phyloP scores from a whole-genome alignment of 495 filamentous ascomycete species.

The Neurospora sp. region DNA sequence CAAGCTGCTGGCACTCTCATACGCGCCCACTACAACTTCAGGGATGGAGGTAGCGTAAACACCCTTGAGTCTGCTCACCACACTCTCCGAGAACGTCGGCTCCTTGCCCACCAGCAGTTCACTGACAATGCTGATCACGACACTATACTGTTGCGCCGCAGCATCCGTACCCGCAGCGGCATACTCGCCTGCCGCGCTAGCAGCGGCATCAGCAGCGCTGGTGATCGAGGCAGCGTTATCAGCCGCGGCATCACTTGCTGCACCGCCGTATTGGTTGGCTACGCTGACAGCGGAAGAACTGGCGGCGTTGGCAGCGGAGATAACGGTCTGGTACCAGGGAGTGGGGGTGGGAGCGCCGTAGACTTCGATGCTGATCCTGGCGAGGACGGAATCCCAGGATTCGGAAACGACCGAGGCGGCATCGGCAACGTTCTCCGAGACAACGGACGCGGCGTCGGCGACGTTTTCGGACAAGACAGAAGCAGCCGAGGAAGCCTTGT shows the following conservation, averaged over 20 bases:
- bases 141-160: constrained; percentile 52
- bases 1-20: constrained; percentile 22
- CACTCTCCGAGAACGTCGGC: constrained; percentile 72
- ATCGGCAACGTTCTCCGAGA: constrained; percentile 10
- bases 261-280: constrained; percentile 16
- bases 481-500: constrained; percentile 14
- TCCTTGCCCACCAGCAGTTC: constrained; percentile 72
- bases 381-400: constrained; percentile 58
- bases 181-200: constrained; percentile 30
- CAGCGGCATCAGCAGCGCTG: constrained; percentile 29
- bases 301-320: constrained; percentile 21
- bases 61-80: constrained; percentile 57
- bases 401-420: constrained; percentile 34
- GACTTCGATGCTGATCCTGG: constrained; percentile 57
- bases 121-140: constrained; percentile 60
- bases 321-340: constrained; percentile 41
- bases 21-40: neutral
- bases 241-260: constrained; percentile 20
- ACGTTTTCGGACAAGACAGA: constrained; percentile 20
- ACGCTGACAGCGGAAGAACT: constrained; percentile 11
- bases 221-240: constrained; percentile 31
- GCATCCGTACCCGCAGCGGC: constrained; percentile 43
- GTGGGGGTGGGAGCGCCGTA: constrained; percentile 63
- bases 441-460: constrained; percentile 17
- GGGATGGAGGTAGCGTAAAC: constrained; percentile 37